Evolutionary conservation across 2,329 filamentous ascomycete genomes (phyloP), one percentile per base, ranked within the genome.

Genomic region (Coniochaeta prunicola): DNA sequence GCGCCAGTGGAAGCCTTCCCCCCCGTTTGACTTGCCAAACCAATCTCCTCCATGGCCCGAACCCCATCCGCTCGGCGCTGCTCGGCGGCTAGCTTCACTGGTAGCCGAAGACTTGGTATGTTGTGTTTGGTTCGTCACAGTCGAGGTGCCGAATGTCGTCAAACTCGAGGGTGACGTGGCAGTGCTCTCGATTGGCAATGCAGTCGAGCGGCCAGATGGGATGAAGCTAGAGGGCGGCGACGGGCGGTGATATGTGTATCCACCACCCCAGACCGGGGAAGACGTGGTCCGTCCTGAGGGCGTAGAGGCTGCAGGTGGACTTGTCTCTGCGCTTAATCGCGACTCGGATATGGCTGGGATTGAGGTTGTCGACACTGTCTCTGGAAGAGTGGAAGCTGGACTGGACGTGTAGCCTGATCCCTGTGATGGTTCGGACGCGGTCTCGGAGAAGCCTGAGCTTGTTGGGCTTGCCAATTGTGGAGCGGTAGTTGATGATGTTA

Each of bases 1-100:
- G 9, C 28, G 28, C 53, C 53, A 36, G 53, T 55, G 53, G 17
- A 55, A 55, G 30, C 53, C 53, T 31, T 55, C 36, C 13, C 30
- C 53, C 12, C 53, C 53, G 31, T 55, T 55, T 7, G 53, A 33
- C 53, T 55, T 55, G 53, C 53, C 53, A 13, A 55, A 55, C 53
- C 53, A 33, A 12, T 34, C 30, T 30, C 53, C 53, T 6, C 53
- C 53, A 26, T 34, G 24, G 8, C 33, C 30, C 2, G 30, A 33
- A 6, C 31, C 53, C 53, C 53, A 55, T 6, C 15, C 28, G n/a
- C 30, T 21, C 24, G 45, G 30, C 12, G 24, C 30, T n/a, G 26
- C 45, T 13, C 24, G 24, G 10, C 24, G 24, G 21, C 19, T 34
- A 12, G 53, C 30, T 3, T n/a, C 7, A 10, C n/a, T 24, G 53